Evolutionary conservation across 495 filamentous ascomycete genomes (phyloP), one percentile per base, ranked within the genome.

Genomic region (Lepraria neglecta): DNA sequence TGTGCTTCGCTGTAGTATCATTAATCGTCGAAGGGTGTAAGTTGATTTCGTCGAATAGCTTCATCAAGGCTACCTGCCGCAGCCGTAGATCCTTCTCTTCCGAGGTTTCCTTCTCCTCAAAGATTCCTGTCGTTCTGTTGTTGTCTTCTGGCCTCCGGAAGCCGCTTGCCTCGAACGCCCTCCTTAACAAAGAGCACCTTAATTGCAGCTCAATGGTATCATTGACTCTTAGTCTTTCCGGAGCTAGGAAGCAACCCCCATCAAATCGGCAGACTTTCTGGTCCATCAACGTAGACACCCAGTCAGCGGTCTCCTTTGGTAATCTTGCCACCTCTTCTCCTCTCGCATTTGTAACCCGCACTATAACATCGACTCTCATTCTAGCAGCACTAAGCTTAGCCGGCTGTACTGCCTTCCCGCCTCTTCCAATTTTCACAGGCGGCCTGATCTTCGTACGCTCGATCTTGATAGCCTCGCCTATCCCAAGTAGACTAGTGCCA

Each of bases 121-220:
- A 91, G 15, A 90, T 65, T 42, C 80, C 80, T 17, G 83, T 83
- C 6, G 84, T 78, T 14, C 90, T 80, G 70, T 96, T 92, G 59
- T 88, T 85, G 58, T 88, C 80, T 40, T 65, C 58, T 3, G 81
- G 73, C 40, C 80, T 76, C 43, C 80, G 74, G 48, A 88, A 81
- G 3, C 78, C 75, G 5, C 75, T 73, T 33, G 76, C 78, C 56
- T 84, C 81, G 70, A 98, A 97, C 0, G 89, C 84, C 40, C 80
- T 81, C 59, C 75, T 81, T 31, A 92, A 79, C 47, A 97, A 63
- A 42, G 83, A 96, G 68, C 89, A 92, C 58, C 83, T 79, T 45
- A 98, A 72, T 68, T 97, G 94, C 19, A 98, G 69, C 68, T 91
- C 92, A 45, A 97, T 82, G 0, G 92, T 97, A 70, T 98, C 94